Evolutionary conservation across 305 asterid species (phyloP).

Genomic region (Vinca major): DNA sequence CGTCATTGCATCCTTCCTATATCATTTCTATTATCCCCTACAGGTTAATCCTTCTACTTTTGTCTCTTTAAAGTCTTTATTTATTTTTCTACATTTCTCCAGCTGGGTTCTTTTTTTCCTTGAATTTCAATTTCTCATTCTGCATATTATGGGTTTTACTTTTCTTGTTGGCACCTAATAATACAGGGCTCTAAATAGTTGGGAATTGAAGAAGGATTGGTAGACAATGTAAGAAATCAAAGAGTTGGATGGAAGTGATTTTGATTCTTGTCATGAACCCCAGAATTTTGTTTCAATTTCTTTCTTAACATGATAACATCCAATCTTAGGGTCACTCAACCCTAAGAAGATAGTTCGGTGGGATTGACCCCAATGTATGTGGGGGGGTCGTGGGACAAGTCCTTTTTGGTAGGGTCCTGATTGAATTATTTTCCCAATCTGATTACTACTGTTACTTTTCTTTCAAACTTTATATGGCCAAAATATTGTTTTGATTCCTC

Average conservation of each 20-base stretch:
- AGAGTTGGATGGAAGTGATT: not conserved
- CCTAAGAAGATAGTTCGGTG: too few species aligned
- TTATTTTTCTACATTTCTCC: not conserved
- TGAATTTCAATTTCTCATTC: not conserved
- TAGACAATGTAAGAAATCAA: not conserved
- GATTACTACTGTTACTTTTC: not conserved
- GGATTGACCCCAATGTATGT: too few species aligned
- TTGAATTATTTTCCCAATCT: not conserved
- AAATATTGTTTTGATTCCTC: not conserved
- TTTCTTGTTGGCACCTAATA: too few species aligned
- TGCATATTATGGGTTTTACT: too few species aligned
- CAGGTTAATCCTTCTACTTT: constrained; percentile 2
- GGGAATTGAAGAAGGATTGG: not conserved
- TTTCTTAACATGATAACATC: not conserved
- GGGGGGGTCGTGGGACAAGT: too few species aligned
- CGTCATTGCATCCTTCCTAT: constrained; percentile 14
- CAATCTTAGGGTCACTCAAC: too few species aligned
- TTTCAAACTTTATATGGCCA: not conserved
- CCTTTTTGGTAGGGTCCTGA: too few species aligned
- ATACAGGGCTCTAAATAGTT: not conserved
- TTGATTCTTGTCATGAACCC: not conserved
- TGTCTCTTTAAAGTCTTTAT: not conserved
- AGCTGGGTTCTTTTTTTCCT: not conserved
- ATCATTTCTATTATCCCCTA: constrained; percentile 6
- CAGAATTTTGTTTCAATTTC: not conserved